Percentiles rank a stretch among this genome's conserved stretches.
phyloP scores from a whole-genome alignment of 257 asterid genomes.

The Lantana camara region DNA sequence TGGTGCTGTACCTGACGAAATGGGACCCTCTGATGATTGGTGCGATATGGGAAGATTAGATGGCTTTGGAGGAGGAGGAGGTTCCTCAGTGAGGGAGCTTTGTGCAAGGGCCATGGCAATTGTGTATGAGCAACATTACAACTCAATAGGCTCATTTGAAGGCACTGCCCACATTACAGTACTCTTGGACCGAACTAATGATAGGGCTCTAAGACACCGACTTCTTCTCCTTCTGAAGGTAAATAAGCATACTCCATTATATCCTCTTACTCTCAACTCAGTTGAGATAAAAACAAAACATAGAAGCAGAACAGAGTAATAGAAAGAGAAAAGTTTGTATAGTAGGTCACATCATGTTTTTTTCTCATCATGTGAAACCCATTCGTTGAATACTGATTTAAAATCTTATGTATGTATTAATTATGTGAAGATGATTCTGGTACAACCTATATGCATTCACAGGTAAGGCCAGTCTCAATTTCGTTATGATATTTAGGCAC shows the following conservation, averaged over 20 bases:
- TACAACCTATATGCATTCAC: neutral
- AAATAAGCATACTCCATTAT: conserved; percentile 11
- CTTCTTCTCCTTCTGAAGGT: conserved; percentile 98
- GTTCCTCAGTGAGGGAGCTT: conserved; percentile 97
- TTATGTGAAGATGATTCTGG: conserved; percentile 13
- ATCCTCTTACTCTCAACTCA: conserved; percentile 11
- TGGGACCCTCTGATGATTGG: conserved; percentile 99
- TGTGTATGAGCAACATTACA: conserved; percentile 91
- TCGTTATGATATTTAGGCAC: neutral
- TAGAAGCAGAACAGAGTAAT: conserved; percentile 5
- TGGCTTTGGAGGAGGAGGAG: conserved; percentile 99
- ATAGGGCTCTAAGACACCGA: conserved; percentile 98
- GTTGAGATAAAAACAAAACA: neutral
- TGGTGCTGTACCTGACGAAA: conserved; percentile 96
- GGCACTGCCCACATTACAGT: conserved; percentile 97
- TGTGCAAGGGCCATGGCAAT: conserved; percentile 99
- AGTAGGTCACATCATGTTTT: conserved; percentile 16
- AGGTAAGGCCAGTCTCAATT: neutral
- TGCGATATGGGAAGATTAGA: conserved; percentile 98
- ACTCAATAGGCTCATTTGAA: conserved; percentile 83
- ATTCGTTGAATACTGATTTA: conserved; percentile 7
- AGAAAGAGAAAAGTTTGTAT: conserved; percentile 2
- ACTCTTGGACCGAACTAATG: conserved; percentile 95
- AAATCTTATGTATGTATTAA: neutral
- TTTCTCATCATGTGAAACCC: neutral